Percentiles rank a stretch among this genome's conserved stretches.
Evolutionary conservation across 176 grass and related monocot genomes (phyloP).

Genomic region (Pharus latifolius): DNA sequence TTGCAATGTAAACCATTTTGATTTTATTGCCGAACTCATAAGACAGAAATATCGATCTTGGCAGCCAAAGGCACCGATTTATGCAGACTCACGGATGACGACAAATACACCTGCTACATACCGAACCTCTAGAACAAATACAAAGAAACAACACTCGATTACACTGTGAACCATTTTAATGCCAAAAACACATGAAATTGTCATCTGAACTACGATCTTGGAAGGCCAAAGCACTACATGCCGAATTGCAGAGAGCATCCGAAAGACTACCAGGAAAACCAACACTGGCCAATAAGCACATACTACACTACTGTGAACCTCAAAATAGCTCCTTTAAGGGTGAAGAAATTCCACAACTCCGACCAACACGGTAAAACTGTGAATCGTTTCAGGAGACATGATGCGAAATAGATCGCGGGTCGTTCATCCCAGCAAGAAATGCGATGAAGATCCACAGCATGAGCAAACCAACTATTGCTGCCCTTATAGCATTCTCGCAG

Average conservation of each 20-base stretch:
- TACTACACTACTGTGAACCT: background rate
- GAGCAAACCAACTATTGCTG: conserved; percentile 54
- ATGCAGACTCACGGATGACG: no score
- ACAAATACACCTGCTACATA: no score
- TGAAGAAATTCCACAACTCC: background rate
- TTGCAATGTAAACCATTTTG: no score
- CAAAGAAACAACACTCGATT: background rate
- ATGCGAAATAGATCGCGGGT: conserved; percentile 21
- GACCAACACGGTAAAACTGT: background rate
- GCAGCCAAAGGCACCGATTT: no score
- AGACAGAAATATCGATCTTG: no score
- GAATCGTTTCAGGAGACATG: background rate
- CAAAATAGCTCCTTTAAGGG: background rate
- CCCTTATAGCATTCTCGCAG: conserved; percentile 57
- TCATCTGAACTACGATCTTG: background rate
- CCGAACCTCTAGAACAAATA: background rate
- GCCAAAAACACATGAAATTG: background rate
- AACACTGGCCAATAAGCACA: background rate
- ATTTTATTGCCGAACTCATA: no score
- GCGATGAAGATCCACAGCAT: conserved; percentile 70
- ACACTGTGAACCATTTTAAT: background rate
- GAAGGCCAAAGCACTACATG: background rate
- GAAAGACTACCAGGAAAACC: background rate
- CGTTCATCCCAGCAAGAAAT: conserved; percentile 71
- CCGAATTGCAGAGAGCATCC: background rate